phyloP scores from a whole-genome alignment of 306 rosid genomes.

The Corylus americana region DNA sequence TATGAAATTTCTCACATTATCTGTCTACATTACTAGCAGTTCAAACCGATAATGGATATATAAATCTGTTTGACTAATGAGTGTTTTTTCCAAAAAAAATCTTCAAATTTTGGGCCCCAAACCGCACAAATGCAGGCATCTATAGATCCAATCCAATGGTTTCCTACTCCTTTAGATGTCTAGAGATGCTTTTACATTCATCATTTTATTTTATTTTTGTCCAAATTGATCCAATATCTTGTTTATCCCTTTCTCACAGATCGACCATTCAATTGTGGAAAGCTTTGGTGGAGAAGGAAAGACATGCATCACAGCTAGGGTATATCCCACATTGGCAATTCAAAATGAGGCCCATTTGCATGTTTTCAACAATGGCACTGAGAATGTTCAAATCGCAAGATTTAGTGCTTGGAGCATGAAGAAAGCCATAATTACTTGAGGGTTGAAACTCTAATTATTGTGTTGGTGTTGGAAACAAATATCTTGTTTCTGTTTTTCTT shows the following conservation, averaged over 20 bases:
- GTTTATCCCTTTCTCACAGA: slow-evolving; percentile 37
- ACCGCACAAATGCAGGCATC: too few relatives aligned
- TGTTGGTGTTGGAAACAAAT: too few relatives aligned
- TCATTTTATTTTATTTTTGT: too few relatives aligned
- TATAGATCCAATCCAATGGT: too few relatives aligned
- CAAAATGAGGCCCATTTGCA: slow-evolving; percentile 45
- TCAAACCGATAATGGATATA: too few relatives aligned
- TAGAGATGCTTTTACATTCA: not conserved
- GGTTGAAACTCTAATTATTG: not conserved
- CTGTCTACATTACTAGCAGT: too few relatives aligned
- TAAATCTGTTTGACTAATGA: too few relatives aligned
- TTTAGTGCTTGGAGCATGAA: slow-evolving; percentile 80
- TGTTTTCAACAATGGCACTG: slow-evolving; percentile 70
- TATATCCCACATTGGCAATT: slow-evolving; percentile 77
- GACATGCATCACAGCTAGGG: slow-evolving; percentile 72
- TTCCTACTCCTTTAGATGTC: too few relatives aligned
- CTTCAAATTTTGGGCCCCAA: too few relatives aligned
- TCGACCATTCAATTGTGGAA: slow-evolving; percentile 78
- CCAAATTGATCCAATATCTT: not conserved
- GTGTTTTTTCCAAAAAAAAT: too few relatives aligned
- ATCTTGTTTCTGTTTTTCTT: too few relatives aligned
- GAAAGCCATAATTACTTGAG: slow-evolving; percentile 48
- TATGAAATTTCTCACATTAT: too few relatives aligned
- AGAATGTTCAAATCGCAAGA: slow-evolving; percentile 50
- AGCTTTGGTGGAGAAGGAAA: slow-evolving; percentile 75